A percentile compares a stretch with the other conserved stretches of the same genome.
These are phyloP conservation scores for Aspergillus tanneri DNA, from an alignment of 2,329 filamentous ascomycete species.

Conservation along the genomic window DNA sequence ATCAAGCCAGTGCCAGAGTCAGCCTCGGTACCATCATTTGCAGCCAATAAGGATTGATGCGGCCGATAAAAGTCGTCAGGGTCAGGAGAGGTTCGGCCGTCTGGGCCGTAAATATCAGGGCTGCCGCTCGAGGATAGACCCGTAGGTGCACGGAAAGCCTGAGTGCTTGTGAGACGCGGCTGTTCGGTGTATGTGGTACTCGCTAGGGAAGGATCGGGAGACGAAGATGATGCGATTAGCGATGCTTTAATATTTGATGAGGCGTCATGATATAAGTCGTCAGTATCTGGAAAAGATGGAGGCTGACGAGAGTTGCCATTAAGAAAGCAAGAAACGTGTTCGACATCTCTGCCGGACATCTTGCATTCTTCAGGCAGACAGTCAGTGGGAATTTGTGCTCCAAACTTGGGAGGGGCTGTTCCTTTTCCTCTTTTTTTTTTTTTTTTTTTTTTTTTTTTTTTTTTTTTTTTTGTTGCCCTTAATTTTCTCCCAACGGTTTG, in stretches of 20 bases:
- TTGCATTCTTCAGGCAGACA: conserved; percentile 38
- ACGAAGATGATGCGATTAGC: conserved; percentile 26
- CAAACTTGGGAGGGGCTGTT: not conserved
- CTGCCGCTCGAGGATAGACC: conserved; percentile 17
- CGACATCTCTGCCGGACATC: conserved; percentile 45
- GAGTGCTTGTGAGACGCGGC: conserved; percentile 21
- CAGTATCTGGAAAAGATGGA: conserved; percentile 30
- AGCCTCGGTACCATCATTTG: conserved; percentile 26
- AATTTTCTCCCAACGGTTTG: conserved; percentile 20
- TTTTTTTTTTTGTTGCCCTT: not conserved
- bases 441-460: conserved; percentile 7
- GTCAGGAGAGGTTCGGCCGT: conserved; percentile 38
- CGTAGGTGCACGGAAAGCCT: conserved; percentile 20
- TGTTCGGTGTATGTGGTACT: conserved; percentile 23
- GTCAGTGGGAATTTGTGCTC: conserved; percentile 20
- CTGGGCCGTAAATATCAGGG: conserved; percentile 21
- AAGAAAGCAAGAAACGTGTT: conserved; percentile 40
- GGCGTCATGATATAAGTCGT: conserved; percentile 25
- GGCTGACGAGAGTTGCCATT: conserved; percentile 30
- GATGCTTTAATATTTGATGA: conserved; percentile 27
- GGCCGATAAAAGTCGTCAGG: conserved; percentile 55
- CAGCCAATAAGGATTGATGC: conserved; percentile 39
- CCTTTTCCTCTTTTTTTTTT: conserved; percentile 6
- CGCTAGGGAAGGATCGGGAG: conserved; percentile 16
- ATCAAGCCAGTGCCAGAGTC: conserved; percentile 19